Evolutionary conservation across 352 stramenopile species (phyloP).

Genomic region (Phytopythium mirpurense): DNA sequence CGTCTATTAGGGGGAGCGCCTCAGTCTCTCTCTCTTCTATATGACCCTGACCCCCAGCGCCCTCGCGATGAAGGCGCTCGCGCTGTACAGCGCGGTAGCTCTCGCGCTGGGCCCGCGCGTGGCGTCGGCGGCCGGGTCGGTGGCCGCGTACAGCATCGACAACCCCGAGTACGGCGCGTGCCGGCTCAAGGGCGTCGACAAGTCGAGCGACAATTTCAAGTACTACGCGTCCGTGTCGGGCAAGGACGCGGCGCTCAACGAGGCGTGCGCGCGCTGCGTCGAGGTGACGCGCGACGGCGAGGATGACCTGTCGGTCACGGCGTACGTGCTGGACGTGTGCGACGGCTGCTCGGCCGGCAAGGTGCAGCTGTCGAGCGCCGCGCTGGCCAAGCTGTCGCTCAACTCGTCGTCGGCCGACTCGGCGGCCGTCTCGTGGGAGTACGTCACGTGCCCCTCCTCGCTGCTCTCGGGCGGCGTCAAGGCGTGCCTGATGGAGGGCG

Average conservation of each 20-base stretch:
- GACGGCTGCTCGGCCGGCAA: constrained; percentile 42
- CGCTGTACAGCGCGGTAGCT: constrained; percentile 2
- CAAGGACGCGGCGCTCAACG: constrained; percentile 47
- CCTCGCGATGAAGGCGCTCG: constrained; percentile 12
- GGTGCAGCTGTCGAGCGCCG: constrained; percentile 43
- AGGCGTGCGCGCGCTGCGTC: constrained; percentile 70
- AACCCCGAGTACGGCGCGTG: constrained; percentile 60
- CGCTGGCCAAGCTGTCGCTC: constrained; percentile 37
- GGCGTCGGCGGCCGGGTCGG: constrained; percentile 17
- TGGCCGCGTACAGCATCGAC: constrained; percentile 54
- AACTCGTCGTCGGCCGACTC: constrained; percentile 39
- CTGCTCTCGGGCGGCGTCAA: constrained; percentile 69
- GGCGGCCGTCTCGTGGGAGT: constrained; percentile 57
- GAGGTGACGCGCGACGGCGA: constrained; percentile 54
- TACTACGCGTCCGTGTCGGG: constrained; percentile 68
- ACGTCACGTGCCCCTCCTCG: constrained; percentile 43
- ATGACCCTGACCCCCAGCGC: background rate
- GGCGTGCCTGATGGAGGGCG: constrained; percentile 80
- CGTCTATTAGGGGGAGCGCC: background rate
- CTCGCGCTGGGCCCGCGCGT: constrained; percentile 7
- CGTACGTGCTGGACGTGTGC: constrained; percentile 72
- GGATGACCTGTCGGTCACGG: constrained; percentile 33
- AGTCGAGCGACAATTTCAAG: constrained; percentile 67
- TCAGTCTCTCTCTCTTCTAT: background rate
- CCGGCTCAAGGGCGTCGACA: constrained; percentile 57